Conservation (phyloP, 2,329 filamentous ascomycete genomes). For the Phialocephala subalpina region DNA sequence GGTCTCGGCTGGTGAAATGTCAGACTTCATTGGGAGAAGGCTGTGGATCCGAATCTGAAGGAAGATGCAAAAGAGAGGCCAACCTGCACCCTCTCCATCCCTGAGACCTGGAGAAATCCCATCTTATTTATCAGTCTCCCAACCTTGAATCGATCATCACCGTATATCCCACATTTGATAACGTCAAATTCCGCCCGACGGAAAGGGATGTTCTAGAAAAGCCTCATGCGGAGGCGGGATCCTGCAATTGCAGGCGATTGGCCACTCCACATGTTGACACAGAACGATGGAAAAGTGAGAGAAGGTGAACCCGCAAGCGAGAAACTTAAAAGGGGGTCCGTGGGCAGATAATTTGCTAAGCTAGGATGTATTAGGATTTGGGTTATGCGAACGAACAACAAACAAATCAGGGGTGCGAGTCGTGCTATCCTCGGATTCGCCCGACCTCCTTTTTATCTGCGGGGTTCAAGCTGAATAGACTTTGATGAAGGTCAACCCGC, state of each 20-base stretch:
- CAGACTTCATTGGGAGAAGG: conserved; percentile 12
- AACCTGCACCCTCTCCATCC: background rate
- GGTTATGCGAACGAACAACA: background rate
- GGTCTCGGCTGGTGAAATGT: conserved; percentile 2
- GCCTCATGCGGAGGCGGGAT: background rate
- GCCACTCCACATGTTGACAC: background rate
- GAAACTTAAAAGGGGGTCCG: background rate
- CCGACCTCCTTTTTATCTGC: background rate
- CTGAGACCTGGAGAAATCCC: background rate
- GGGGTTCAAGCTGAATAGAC: background rate
- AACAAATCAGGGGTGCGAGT: background rate
- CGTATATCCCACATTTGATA: conserved; percentile 3
- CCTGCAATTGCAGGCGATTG: background rate
- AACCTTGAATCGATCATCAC: background rate
- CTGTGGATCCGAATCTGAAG: background rate
- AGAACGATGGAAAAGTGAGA: background rate
- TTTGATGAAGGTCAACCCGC: background rate
- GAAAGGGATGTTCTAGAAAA: background rate
- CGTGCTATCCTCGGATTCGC: background rate
- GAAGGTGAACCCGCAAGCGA: conserved; percentile 11
- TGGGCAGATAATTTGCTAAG: background rate
- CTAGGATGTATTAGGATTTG: background rate
- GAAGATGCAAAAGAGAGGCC: background rate
- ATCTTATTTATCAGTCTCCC: background rate
- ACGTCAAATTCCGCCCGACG: background rate